Base-by-base conservation (phyloP, 768 basidiomycete genomes). In the Tremella fuciformis region DNA sequence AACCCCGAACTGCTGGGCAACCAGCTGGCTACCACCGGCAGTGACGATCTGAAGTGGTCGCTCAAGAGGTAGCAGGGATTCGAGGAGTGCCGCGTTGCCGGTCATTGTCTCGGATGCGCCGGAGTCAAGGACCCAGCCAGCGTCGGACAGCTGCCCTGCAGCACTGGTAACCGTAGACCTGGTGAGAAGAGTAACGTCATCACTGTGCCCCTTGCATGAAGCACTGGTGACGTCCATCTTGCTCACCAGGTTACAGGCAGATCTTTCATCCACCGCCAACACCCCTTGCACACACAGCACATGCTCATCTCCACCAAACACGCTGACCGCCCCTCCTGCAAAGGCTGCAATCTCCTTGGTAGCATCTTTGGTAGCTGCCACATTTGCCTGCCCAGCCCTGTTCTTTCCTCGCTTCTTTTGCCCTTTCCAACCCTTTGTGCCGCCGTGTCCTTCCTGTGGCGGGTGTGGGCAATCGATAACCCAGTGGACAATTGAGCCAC, bases 401-500 rank as follows among this genome's bases (percentile, higher is more conserved):
- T 29, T 8, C 39, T 16, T 50, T 50, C 29, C 39, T 41, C 7
- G 6, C n/a, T 15, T 46, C 22, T 15, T n/a, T 15, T 53, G 13
- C 13, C 37, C 29, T 8, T 16, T 34, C 13, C 39, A 13, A 7
- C 13, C 37, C 29, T 19, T 19, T 21, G n/a, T n/a, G n/a, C n/a
- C n/a, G n/a, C n/a, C n/a, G n/a, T n/a, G n/a, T n/a, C n/a, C n/a
- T n/a, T n/a, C n/a, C n/a, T n/a, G n/a, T n/a, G n/a, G n/a, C n/a
- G n/a, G n/a, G n/a, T 53, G 16, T n/a, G 52, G 25, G 38, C 52
- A 53, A 34, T 53, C 52, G 9, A 53, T 15, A 13, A 53, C 52
- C 52, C 52, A 53, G 52, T 53, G 52, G 38, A 39, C 6, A 19
- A 13, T 19, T 13, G 52, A 53, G 18, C 52, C 52, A 39, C 52